Evolutionary conservation across 768 basidiomycete genomes (phyloP).

Genomic region (Dentipellis sp.): DNA sequence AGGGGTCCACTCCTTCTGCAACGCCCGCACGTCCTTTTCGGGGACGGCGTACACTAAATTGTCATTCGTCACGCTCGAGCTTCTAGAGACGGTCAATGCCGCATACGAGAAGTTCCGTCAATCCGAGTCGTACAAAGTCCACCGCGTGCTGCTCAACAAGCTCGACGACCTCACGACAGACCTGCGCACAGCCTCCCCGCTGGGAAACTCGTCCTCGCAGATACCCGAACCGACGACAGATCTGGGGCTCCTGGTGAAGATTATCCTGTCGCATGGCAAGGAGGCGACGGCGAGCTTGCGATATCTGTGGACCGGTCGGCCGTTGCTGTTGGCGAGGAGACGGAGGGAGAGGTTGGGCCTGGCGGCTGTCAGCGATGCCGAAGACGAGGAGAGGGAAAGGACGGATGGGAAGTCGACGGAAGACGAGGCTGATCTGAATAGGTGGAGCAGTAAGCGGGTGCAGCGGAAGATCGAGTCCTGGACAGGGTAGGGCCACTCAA

Average conservation of each 20-base stretch:
- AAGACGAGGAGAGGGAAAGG: constrained; percentile 21
- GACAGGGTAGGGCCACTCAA: constrained; percentile 30
- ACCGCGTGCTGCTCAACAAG: constrained; percentile 52
- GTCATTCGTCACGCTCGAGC: constrained; percentile 31
- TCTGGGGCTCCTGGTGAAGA: constrained; percentile 39
- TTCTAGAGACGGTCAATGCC: constrained; percentile 36
- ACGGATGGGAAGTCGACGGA: constrained; percentile 16
- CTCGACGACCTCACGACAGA: constrained; percentile 42
- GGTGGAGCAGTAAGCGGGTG: constrained; percentile 26
- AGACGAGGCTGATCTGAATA: constrained; percentile 23
- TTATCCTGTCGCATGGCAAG: constrained; percentile 27
- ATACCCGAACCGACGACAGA: constrained; percentile 34
- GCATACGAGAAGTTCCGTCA: constrained; percentile 38
- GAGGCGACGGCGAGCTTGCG: constrained; percentile 24
- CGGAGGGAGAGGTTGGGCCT: constrained; percentile 25
- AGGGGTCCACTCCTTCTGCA: constrained; percentile 31
- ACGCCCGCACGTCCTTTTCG: constrained; percentile 7
- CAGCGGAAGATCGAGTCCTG: constrained; percentile 41
- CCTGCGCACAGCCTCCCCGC: constrained; percentile 19
- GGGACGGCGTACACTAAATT: not conserved
- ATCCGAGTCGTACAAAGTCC: constrained; percentile 50
- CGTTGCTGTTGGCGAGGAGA: constrained; percentile 20
- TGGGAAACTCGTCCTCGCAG: not conserved
- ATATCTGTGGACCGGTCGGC: constrained; percentile 28
- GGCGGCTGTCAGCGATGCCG: constrained; percentile 28